Base-by-base conservation (phyloP, 1,284 basidiomycete species). In the Stereum hirsutum region DNA sequence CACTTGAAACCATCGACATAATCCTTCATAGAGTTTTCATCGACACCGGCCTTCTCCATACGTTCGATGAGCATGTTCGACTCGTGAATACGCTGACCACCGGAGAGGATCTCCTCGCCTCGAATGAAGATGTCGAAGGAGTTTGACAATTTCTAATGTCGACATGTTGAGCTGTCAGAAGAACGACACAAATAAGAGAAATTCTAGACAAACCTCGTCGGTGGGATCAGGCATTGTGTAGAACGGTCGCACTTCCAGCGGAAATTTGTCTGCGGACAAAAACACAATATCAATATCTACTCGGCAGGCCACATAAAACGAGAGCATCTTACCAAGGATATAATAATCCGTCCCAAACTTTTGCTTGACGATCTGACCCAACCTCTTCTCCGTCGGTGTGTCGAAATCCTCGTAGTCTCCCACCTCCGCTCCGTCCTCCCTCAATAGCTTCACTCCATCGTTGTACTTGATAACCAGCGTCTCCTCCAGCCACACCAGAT, bases 81-180 rank as follows among this genome's bases (percentile, higher is more conserved):
- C 56, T 98, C 93, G 66, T 99, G 96, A 43, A 97, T 81, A 70
- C 94, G 90, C 64, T 99, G 95, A 17, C 94, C 95, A 14, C 95
- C 95, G 2, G 93, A 97, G 24, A 99, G 72, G 56, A 99, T 98
- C 65, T 99, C 95, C 66, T 99, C 93, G 11, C 95, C 95, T 31
- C 95, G 82, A 92, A 99, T 97, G 78, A 99, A 98, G 66, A 99
- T 98, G 68, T 99, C 95, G 65, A 98, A 99, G 34, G 95, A 97
- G 69, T 99, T 98, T 44, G 94, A 96, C 44, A 97, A 74, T 14
- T 79, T 80, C 81, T 92, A 39, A 20, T 27, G 27, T 38, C 28
- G 32, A 39, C 45, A 12, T 31, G 45, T 38, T 44, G 42, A 33
- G 26, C 32, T 41, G 42, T 24, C 10, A 25, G 10, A 24, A 21